Conservation (phyloP, 441 rosid genomes). For the Geranium incanum region DNA sequence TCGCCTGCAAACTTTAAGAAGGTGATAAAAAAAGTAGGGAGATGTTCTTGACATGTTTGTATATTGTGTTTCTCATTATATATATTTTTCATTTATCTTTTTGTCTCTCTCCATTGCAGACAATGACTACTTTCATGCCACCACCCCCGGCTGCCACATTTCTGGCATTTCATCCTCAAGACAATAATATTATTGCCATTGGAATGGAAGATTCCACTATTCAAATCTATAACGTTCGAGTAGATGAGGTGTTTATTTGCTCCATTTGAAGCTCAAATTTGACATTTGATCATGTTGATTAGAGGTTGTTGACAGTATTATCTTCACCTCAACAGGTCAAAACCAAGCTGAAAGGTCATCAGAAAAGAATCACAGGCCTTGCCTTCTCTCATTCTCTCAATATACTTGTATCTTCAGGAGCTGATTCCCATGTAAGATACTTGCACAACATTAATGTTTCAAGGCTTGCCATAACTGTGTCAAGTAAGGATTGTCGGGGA, state of each 20-base stretch:
- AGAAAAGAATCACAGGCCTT: conserved; percentile 74
- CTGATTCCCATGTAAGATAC: conserved; percentile 57
- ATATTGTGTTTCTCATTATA: background rate
- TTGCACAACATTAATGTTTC: no score
- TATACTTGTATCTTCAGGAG: conserved; percentile 72
- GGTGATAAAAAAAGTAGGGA: no score
- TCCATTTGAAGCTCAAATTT: conserved; percentile 11
- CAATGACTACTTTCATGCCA: conserved; percentile 78
- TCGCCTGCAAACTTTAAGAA: no score
- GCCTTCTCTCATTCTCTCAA: conserved; percentile 59
- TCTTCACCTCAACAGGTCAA: conserved; percentile 43
- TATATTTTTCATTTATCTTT: background rate
- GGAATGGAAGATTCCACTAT: conserved; percentile 75
- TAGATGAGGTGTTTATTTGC: conserved; percentile 50
- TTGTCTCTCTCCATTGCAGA: conserved; percentile 35
- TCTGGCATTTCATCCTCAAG: conserved; percentile 77
- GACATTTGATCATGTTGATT: conserved; percentile 10
- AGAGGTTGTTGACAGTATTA: conserved; percentile 6
- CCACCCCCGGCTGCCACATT: conserved; percentile 78
- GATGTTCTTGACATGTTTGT: no score
- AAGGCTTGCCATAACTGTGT: no score
- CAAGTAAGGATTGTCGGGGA: no score
- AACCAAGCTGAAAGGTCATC: conserved; percentile 64
- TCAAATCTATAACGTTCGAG: conserved; percentile 68
- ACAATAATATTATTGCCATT: conserved; percentile 74